These are phyloP conservation scores for Talinum fruticosum DNA, from an alignment of 148 eudicot species.

Conservation along the genomic window DNA sequence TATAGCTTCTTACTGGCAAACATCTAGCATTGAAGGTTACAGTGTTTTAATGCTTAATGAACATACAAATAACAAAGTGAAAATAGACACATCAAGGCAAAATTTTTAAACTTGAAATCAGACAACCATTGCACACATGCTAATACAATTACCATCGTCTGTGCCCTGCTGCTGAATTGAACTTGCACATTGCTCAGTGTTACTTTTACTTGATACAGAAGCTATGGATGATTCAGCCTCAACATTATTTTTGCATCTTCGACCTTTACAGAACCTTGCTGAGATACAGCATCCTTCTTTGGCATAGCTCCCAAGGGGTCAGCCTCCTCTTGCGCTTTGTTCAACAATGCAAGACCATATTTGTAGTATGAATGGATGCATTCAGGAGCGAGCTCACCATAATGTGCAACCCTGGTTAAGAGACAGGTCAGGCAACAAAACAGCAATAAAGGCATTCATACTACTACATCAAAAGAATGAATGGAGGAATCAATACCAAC, in stretches of 20 bases:
- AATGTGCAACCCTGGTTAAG: conserved; percentile 55
- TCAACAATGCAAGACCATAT: conserved; percentile 79
- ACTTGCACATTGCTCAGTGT: conserved; percentile 36
- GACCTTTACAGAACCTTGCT: conserved; percentile 41
- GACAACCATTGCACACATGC: neutral
- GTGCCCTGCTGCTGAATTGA: conserved; percentile 41
- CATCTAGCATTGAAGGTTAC: no score
- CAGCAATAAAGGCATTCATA: neutral
- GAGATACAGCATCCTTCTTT: conserved; percentile 69
- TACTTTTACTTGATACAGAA: conserved; percentile 55
- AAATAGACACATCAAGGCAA: neutral
- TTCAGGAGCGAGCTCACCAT: conserved; percentile 88
- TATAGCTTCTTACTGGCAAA: no score
- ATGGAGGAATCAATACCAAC: neutral
- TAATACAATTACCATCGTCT: conserved; percentile 42
- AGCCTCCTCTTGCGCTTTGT: conserved; percentile 95
- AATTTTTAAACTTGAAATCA: neutral
- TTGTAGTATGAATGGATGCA: conserved; percentile 72
- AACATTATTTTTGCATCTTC: conserved; percentile 37
- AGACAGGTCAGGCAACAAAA: neutral
- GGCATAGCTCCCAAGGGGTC: conserved; percentile 79
- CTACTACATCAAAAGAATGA: neutral
- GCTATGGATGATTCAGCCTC: conserved; percentile 52
- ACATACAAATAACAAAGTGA: neutral
- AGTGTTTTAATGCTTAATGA: neutral